phyloP scores from a whole-genome alignment of 2,329 filamentous ascomycete genomes.

The Chaetoscypha palmicola region DNA sequence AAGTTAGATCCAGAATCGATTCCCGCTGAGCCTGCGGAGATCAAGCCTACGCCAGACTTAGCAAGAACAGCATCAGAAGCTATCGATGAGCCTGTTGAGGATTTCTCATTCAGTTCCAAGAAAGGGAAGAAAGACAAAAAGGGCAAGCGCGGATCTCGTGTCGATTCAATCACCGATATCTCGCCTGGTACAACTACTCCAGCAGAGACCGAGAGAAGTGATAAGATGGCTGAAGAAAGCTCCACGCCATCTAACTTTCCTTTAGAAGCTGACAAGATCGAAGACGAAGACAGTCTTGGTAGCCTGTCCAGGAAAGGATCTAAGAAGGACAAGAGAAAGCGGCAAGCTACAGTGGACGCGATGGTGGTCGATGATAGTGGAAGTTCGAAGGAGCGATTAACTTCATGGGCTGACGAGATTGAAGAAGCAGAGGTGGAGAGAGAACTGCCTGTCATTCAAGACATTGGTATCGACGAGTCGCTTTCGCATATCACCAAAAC shows the following conservation, averaged over 20 bases:
- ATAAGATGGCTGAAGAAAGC: neutral
- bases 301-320: conserved; percentile 16
- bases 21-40: conserved; percentile 1
- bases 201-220: conserved; percentile 1
- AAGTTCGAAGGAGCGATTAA: conserved; percentile 12
- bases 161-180: conserved; percentile 8
- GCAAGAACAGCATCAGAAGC: no score
- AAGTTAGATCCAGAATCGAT: neutral
- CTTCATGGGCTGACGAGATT: conserved; percentile 28
- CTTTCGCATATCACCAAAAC: conserved; percentile 27
- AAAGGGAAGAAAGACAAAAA: conserved; percentile 21
- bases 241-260: neutral
- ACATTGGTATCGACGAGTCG: conserved; percentile 27
- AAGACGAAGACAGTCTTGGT: conserved; percentile 4
- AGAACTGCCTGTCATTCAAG: conserved; percentile 25
- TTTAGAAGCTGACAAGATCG: conserved; percentile 2
- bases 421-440: conserved; percentile 27
- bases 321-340: conserved; percentile 31
- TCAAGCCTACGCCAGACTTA: neutral
- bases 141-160: conserved; percentile 13
- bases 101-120: conserved; percentile 17
- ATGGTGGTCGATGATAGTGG: conserved; percentile 9
- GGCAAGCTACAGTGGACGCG: conserved; percentile 21
- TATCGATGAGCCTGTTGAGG: neutral
- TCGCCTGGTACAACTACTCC: neutral